These are phyloP conservation scores for Chrysoporthe cubensis DNA, from an alignment of 2,329 filamentous ascomycete species.

Conservation along the genomic window DNA sequence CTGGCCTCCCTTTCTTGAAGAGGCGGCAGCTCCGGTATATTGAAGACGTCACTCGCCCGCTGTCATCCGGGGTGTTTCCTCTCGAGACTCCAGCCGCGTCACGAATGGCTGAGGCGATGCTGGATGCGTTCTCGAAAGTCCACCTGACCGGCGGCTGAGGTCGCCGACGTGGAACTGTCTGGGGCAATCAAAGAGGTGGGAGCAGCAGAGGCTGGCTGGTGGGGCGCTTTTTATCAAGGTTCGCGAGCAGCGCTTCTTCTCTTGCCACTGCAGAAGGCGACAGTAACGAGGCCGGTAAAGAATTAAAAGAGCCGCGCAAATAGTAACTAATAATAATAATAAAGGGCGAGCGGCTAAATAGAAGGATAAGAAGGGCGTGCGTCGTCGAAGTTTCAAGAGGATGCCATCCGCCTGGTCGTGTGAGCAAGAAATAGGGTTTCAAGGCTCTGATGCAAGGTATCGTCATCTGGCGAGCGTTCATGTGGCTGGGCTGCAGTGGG, in stretches of 20 bases:
- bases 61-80: background rate
- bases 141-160: constrained; percentile 7
- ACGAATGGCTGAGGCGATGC: background rate
- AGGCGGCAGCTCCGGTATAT: constrained; percentile 4
- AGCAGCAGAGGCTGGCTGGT: background rate
- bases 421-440: background rate
- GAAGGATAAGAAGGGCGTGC: background rate
- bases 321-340: background rate
- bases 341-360: background rate
- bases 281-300: background rate
- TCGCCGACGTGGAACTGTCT: constrained; percentile 9
- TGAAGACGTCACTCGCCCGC: constrained; percentile 2
- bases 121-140: background rate
- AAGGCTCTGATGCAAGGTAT: background rate
- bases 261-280: background rate
- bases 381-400: background rate
- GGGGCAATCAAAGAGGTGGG: constrained; percentile 2
- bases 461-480: constrained; percentile 11
- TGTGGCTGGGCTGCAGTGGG: constrained; percentile 11
- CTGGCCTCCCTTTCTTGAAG: constrained; percentile 7
- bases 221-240: background rate
- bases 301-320: background rate
- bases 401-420: background rate
- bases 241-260: background rate
- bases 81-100: background rate